Evolutionary conservation across 306 rosid species (phyloP), one percentile per base, ranked within the genome.

Genomic region (Phaseolus lunatus): DNA sequence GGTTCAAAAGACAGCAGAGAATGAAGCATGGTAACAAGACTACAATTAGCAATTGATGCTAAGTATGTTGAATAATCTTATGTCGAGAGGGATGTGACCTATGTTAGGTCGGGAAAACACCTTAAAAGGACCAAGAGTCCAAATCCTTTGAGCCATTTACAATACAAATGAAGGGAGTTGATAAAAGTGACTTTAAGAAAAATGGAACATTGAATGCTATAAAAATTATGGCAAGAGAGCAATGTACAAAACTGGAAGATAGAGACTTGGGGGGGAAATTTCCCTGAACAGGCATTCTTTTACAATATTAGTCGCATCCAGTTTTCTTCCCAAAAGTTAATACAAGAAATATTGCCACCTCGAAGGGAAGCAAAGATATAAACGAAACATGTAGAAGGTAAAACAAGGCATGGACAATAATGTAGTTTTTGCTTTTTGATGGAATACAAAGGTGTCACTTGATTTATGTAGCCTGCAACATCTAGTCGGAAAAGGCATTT

Each of bases 321-420:
- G 64, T 57, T 23, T 9, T 24, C 64, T 15, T 57, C 64, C n/a
- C 64, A 23, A 57, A 54, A 54, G 23, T 54, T 54, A 54, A 23
- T 29, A 24, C 5, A 35, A 57, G n/a, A 24, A 56, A 16, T 35
- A 26, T 57, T 57, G 13, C 19, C 9, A 24, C n/a, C 5, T 24
- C 64, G 18, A 23, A 57, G 68, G 27, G 23, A 70, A 31, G 63
- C 14, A 31, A 31, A 52, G 33, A 31, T 22, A 3, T 50, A 29
- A 52, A 71, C 26, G 10, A 47, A 45, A 27, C 59, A 27, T 14
- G 4, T 74, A 75, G 44, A 76, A 66, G 44, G 20, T 64, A 26
- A 76, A 35, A 35, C 18, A 35, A 35, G 63, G 31, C 66, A 35
- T 43, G 81, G 12, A 68, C 19, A 23, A 18, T 56, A 57, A 23